These are phyloP conservation scores for Suillus bovinus DNA, from an alignment of 768 basidiomycete genomes.

Conservation along the genomic window DNA sequence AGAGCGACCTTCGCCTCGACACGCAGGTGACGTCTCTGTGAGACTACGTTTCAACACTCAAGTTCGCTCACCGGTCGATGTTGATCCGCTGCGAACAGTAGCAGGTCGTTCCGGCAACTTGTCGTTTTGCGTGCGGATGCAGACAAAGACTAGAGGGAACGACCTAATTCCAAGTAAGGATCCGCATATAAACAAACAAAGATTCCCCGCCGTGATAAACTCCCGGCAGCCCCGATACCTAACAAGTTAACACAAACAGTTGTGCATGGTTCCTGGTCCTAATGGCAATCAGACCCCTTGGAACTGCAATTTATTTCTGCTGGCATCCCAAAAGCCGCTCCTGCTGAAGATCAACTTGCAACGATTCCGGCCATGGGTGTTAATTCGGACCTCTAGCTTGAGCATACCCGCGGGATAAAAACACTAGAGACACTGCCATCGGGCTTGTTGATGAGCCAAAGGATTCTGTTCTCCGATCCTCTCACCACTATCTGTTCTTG, in stretches of 20 bases:
- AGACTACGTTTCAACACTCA: not conserved
- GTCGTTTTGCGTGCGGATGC: not conserved
- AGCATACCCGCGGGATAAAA: not conserved
- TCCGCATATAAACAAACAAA: not conserved
- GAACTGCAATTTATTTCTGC: not conserved
- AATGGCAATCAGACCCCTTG: not conserved
- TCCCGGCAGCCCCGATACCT: not conserved
- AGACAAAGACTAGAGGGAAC: not conserved
- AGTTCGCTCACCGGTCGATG: not conserved
- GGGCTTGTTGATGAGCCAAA: not conserved
- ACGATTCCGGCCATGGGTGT: not conserved
- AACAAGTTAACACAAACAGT: not conserved
- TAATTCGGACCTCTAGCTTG: not conserved
- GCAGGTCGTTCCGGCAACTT: not conserved
- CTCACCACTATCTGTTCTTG: too few relatives aligned
- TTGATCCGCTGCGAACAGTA: not conserved
- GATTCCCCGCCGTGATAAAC: not conserved
- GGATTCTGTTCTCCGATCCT: too few relatives aligned
- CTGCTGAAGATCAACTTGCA: not conserved
- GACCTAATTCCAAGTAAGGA: not conserved
- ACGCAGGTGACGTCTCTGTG: not conserved
- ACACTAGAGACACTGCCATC: not conserved
- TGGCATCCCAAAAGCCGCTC: not conserved
- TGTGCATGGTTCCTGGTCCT: not conserved
- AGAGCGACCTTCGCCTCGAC: not conserved